Percentiles rank a stretch among this genome's conserved stretches.
These are phyloP conservation scores for Podaxis sp. DNA, from an alignment of 768 basidiomycete genomes.

Conservation along the genomic window DNA sequence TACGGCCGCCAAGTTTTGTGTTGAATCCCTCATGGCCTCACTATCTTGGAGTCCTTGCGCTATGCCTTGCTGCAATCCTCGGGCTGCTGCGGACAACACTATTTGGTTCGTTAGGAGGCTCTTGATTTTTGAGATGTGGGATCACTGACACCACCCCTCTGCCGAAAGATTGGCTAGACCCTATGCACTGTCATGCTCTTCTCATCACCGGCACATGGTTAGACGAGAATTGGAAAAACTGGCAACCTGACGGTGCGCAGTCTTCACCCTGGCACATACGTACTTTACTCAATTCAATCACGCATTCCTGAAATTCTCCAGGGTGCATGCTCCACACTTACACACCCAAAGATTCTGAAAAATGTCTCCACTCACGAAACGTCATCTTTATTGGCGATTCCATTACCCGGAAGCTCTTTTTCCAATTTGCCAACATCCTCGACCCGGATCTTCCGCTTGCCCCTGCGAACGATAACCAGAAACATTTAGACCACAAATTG, in stretches of 20 bases:
- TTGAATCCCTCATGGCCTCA: slow-evolving; percentile 52
- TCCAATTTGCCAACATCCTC: slow-evolving; percentile 60
- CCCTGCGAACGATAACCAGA: slow-evolving; percentile 54
- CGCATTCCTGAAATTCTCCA: slow-evolving; percentile 25
- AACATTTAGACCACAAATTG: slow-evolving; percentile 65
- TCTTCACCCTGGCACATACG: background rate
- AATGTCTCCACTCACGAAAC: slow-evolving; percentile 56
- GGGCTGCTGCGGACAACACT: slow-evolving; percentile 43
- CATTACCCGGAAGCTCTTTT: slow-evolving; percentile 76
- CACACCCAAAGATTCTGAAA: slow-evolving; percentile 46
- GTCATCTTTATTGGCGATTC: slow-evolving; percentile 87
- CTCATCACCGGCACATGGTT: slow-evolving; percentile 78
- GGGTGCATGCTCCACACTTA: slow-evolving; percentile 82
- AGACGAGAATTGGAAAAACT: slow-evolving; percentile 61
- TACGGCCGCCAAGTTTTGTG: slow-evolving; percentile 22
- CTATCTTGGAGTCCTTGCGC: slow-evolving; percentile 37
- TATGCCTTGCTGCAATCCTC: slow-evolving; percentile 37
- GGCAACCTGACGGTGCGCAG: slow-evolving; percentile 83
- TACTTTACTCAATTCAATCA: background rate
- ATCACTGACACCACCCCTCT: background rate
- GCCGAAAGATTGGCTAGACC: slow-evolving; percentile 64
- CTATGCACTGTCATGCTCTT: slow-evolving; percentile 69
- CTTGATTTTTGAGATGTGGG: background rate
- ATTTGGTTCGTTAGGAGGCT: slow-evolving; percentile 35
- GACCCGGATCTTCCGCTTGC: slow-evolving; percentile 55